These are phyloP conservation scores for Tetrastigma voinierianum DNA, from an alignment of 164 flowering plant genomes.

Conservation along the genomic window DNA sequence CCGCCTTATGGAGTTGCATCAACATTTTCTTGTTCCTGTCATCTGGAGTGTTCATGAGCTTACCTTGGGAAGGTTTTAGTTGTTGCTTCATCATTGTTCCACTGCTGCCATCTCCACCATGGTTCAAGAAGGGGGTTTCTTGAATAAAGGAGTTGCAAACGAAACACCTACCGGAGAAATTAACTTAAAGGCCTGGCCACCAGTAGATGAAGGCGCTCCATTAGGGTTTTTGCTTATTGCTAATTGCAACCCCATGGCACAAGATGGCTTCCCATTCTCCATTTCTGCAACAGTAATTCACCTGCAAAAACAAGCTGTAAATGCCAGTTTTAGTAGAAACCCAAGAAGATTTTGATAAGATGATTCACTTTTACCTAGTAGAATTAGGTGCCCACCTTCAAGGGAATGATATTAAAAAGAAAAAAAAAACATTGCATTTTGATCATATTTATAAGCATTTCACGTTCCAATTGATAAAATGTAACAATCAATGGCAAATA, in stretches of 20 bases:
- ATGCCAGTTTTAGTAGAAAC: no score
- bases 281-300: neutral
- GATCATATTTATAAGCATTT: no score
- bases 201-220: neutral
- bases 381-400: no score
- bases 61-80: neutral
- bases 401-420: neutral
- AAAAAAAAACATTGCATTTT: neutral
- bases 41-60: neutral
- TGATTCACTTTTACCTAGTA: no score
- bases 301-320: neutral
- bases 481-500: no score
- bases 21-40: neutral
- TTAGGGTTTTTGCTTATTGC: no score
- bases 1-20: neutral
- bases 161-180: neutral
- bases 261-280: neutral
- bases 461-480: no score
- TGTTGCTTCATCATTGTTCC: neutral
- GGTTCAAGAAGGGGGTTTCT: slow-evolving; percentile 6
- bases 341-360: no score
- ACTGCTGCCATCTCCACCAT: slow-evolving; percentile 3
- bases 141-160: neutral
- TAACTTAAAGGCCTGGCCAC: neutral
- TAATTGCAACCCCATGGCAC: no score